Conservation (phyloP, 768 basidiomycete genomes). For the Rhizopogon vesiculosus region DNA sequence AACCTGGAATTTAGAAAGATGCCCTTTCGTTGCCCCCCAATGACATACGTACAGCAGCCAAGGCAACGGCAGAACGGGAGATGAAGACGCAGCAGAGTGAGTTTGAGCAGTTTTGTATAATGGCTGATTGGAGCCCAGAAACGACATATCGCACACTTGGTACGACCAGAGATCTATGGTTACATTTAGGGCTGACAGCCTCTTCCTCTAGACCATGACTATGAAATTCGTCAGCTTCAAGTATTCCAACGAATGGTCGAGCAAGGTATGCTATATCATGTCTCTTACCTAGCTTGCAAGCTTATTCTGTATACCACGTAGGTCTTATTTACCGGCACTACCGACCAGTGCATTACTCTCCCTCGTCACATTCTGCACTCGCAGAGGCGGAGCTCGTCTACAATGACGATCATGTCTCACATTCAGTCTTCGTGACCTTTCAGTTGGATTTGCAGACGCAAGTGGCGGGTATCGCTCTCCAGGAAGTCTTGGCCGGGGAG, state of each 20-base stretch:
- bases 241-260: conserved; percentile 88
- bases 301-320: conserved; percentile 16
- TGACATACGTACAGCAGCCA: conserved; percentile 66
- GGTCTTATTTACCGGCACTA: conserved; percentile 83
- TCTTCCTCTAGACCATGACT: conserved; percentile 61
- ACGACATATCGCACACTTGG: conserved; percentile 86
- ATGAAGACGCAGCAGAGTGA: conserved; percentile 74
- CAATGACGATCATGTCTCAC: conserved; percentile 82
- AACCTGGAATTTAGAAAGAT: conserved; percentile 39
- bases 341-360: conserved; percentile 92
- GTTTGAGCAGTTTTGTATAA: conserved; percentile 78
- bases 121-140: conserved; percentile 81
- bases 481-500: conserved; percentile 26
- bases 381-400: conserved; percentile 95
- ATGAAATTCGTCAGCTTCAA: conserved; percentile 82
- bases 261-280: conserved; percentile 44
- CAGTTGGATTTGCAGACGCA: conserved; percentile 39
- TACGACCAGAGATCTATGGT: conserved; percentile 23
- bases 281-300: background rate
- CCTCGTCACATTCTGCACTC: conserved; percentile 88
- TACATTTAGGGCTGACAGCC: background rate
- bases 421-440: conserved; percentile 84
- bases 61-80: conserved; percentile 66
- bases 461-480: conserved; percentile 19
- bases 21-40: conserved; percentile 50